These are phyloP conservation scores for Coniella lustricola DNA, from an alignment of 2,329 filamentous ascomycete species.

Conservation along the genomic window DNA sequence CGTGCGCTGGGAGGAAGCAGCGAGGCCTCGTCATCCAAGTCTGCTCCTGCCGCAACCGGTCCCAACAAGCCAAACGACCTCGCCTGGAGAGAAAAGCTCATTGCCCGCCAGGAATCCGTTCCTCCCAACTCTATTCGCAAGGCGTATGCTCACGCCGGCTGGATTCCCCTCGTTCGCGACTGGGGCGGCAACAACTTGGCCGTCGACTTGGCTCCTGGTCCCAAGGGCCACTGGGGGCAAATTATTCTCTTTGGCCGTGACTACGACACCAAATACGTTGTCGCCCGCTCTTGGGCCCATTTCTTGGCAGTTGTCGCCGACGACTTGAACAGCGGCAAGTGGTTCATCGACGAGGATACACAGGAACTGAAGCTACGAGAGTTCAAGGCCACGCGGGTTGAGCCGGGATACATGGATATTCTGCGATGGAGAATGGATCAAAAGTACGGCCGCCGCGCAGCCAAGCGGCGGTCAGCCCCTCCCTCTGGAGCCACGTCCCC, in stretches of 20 bases:
- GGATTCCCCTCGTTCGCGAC: conserved; percentile 93
- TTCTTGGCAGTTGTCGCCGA: conserved; percentile 85
- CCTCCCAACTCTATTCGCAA: conserved; percentile 83
- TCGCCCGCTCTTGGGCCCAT: conserved; percentile 83
- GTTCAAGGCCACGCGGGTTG: conserved; percentile 82
- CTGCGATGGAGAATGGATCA: conserved; percentile 92
- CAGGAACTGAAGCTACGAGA: conserved; percentile 87
- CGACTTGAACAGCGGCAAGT: conserved; percentile 83
- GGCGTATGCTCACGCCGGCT: conserved; percentile 85
- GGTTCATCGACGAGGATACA: conserved; percentile 86
- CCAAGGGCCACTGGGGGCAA: conserved; percentile 88
- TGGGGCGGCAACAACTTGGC: conserved; percentile 99
- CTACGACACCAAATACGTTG: conserved; percentile 97
- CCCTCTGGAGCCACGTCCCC: conserved; percentile 36
- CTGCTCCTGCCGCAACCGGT: conserved; percentile 29
- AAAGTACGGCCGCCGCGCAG: conserved; percentile 69
- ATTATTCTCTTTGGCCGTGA: conserved; percentile 95
- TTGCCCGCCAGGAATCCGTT: conserved; percentile 79
- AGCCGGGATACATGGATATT: conserved; percentile 91
- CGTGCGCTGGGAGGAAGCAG: conserved; percentile 63
- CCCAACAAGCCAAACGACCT: conserved; percentile 47
- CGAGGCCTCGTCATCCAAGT: conserved; percentile 63
- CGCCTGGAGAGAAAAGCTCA: conserved; percentile 78
- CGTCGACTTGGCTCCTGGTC: conserved; percentile 84
- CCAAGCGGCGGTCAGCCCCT: conserved; percentile 47